Base-by-base conservation (phyloP, 2,329 filamentous ascomycete genomes). In the Tolypocladium sp. region DNA sequence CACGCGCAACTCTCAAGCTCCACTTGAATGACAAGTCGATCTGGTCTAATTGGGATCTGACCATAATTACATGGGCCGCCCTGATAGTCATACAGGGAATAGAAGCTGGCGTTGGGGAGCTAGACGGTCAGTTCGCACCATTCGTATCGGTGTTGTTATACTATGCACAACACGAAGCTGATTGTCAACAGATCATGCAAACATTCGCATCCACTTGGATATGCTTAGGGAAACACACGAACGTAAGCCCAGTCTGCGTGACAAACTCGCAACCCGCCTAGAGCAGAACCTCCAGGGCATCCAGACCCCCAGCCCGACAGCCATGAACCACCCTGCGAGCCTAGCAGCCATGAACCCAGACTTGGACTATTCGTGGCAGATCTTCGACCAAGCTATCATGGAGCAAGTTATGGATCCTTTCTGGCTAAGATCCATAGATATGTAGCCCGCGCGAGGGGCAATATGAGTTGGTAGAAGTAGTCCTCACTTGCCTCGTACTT, bases 61-160 rank as follows among this genome's bases (percentile, higher is more conserved):
- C 76, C 25, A 74, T 77, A 63, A 77, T 77, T 56, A 76, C 75
- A 0, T 77, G 74, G 75, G 75, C 75, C 7, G 74, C 75, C 2
- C 63, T 77, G 10, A 73, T 77, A n/a, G 73, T 77, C 1, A 63
- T 77, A 1, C 74, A 77, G 60, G 75, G n/a, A 70, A 2, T 76
- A 3, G 72, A 76, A 59, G 73, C 72, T 1, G 74, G 74, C 0
- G 70, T 73, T 12, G 73, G 73, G 0, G 73, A 77, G 57, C 61
- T 67, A 2, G 72, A 74, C 33, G 73, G 73, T 74, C 63, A 64
- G 64, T 53, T 22, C 35, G 30, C 15, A 0, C 15, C 1, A 42
- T 3, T 3, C 27, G 22, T 37, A 17, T 10, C 20, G 33, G 2
- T 33, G 12, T 12, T 46, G 13, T 27, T 40, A 46, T 4, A 20